Evolutionary conservation across 106 monocot species (phyloP).

Genomic region (Apostasia shenzhenica): DNA sequence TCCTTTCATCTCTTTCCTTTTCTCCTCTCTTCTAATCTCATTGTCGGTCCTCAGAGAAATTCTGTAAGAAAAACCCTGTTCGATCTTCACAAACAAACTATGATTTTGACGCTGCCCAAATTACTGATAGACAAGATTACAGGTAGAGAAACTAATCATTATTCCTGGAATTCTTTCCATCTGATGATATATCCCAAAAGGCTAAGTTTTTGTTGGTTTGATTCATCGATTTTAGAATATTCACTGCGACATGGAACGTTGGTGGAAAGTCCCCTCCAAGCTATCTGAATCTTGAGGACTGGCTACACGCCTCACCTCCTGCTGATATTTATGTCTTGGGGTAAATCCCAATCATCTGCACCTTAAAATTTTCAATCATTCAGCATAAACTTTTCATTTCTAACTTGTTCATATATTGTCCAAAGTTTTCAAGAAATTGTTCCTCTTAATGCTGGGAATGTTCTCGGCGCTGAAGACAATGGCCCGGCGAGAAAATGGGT

Average conservation of each 20-base stretch:
- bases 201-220: neutral
- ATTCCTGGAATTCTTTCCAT: neutral
- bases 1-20: neutral
- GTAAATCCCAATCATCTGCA: conserved; percentile 13
- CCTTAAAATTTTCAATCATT: neutral
- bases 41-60: conserved; percentile 35
- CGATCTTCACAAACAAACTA: conserved; percentile 30
- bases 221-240: conserved; percentile 30
- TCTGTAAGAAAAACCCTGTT: conserved; percentile 33
- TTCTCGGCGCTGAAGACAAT: conserved; percentile 65
- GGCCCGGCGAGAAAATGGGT: conserved; percentile 72
- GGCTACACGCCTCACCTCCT: conserved; percentile 69
- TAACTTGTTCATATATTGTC: neutral
- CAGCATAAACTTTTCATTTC: neutral
- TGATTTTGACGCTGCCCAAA: conserved; percentile 42
- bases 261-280: conserved; percentile 72
- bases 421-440: conserved; percentile 71
- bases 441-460: conserved; percentile 74
- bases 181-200: neutral
- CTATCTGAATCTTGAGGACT: conserved; percentile 63
- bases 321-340: conserved; percentile 83
- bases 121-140: conserved; percentile 58
- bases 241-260: conserved; percentile 81
- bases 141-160: conserved; percentile 29
- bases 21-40: neutral